Conservation (phyloP, 768 basidiomycete genomes). For the Boletus vermiculosoides region DNA sequence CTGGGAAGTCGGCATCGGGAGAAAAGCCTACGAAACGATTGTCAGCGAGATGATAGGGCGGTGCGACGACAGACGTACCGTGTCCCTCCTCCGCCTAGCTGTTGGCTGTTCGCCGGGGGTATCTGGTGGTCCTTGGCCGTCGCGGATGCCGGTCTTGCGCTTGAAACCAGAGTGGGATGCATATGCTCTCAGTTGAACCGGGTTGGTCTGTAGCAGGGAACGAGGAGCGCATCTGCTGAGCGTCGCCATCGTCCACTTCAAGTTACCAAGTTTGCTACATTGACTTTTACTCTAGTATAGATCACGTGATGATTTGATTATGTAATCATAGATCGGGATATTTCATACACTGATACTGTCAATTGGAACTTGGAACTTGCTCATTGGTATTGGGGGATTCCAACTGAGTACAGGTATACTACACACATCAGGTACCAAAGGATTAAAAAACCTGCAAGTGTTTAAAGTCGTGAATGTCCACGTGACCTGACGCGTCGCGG, state of each 20-base stretch:
- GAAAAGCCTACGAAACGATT: slow-evolving; percentile 37
- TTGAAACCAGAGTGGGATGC: slow-evolving; percentile 23
- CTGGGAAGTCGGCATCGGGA: slow-evolving; percentile 38
- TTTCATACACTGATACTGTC: not conserved
- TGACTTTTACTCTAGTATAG: not conserved
- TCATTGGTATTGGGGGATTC: not conserved
- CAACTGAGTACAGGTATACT: not conserved
- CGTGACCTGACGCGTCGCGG: slow-evolving; percentile 34
- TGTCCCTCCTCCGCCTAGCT: slow-evolving; percentile 26
- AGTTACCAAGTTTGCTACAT: not conserved
- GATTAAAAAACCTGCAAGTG: not conserved
- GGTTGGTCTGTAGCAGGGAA: not conserved
- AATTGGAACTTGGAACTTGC: not conserved
- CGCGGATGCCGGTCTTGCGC: slow-evolving; percentile 17
- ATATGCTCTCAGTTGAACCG: slow-evolving; percentile 11
- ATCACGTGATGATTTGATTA: slow-evolving; percentile 11
- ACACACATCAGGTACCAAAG: not conserved
- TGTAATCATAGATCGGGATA: not conserved
- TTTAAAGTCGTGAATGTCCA: slow-evolving; percentile 5
- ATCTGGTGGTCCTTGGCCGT: slow-evolving; percentile 13
- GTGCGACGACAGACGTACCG: slow-evolving; percentile 5
- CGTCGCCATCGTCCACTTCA: slow-evolving; percentile 11
- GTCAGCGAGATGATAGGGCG: not conserved
- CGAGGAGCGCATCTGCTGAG: slow-evolving; percentile 16
- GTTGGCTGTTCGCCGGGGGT: slow-evolving; percentile 19